phyloP scores from a whole-genome alignment of 73 alveolate genomes.

The Paramecium sexaurelia region DNA sequence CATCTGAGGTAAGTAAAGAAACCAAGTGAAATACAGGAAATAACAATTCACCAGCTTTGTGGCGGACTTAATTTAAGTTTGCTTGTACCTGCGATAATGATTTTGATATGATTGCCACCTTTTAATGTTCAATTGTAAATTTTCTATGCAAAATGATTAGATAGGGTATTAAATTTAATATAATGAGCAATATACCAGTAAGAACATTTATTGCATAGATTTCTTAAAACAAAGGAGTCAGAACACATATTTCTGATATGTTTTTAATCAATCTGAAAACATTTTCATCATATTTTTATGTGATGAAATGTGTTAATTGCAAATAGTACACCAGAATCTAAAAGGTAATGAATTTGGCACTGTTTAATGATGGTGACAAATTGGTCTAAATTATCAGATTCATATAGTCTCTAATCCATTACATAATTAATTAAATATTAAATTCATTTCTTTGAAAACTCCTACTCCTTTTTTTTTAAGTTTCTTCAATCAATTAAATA shows the following conservation, averaged over 20 bases:
- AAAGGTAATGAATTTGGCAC: background rate
- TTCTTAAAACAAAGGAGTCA: background rate
- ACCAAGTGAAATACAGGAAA: constrained; percentile 23
- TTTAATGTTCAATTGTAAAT: background rate
- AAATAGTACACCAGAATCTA: constrained; percentile 14
- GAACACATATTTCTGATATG: background rate
- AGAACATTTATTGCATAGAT: background rate
- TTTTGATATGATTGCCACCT: constrained; percentile 10
- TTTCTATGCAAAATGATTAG: background rate
- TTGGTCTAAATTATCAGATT: constrained; percentile 7
- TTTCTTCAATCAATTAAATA: background rate
- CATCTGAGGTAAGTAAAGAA: constrained; percentile 2
- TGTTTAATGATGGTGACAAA: constrained; percentile 1
- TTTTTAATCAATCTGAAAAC: background rate
- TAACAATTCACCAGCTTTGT: background rate
- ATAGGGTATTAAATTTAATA: background rate
- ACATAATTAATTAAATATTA: constrained; percentile 22
- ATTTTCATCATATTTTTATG: background rate
- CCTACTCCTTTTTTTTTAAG: background rate
- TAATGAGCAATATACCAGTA: background rate
- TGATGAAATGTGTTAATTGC: background rate
- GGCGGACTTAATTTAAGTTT: background rate
- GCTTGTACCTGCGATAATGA: constrained; percentile 5
- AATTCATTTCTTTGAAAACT: background rate
- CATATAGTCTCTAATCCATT: constrained; percentile 30